A percentile compares a stretch with the other conserved stretches of the same genome.
Evolutionary conservation across 768 basidiomycete genomes (phyloP).

Genomic region (Thelephora ganbajun): DNA sequence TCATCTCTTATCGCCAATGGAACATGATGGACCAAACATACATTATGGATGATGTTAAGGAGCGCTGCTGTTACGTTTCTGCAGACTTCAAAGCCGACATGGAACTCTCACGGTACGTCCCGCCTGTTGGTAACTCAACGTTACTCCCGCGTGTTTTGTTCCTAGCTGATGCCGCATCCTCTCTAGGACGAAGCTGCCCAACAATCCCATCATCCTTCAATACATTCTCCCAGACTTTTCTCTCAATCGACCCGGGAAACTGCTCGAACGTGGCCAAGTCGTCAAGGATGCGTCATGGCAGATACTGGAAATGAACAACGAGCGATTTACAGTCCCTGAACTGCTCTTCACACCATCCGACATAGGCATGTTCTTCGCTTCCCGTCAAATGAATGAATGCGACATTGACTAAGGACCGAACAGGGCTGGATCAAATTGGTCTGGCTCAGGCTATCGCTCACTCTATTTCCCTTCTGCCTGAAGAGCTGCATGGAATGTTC

Average conservation of each 20-base stretch:
- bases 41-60: slow-evolving; percentile 88
- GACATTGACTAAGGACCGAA: background rate
- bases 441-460: slow-evolving; percentile 61
- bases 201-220: slow-evolving; percentile 66
- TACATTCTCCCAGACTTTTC: slow-evolving; percentile 87
- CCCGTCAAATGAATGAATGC: background rate
- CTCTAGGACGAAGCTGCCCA: slow-evolving; percentile 35
- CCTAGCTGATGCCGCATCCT: background rate
- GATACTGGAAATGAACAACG: slow-evolving; percentile 78
- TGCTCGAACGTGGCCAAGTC: slow-evolving; percentile 39
- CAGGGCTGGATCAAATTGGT: slow-evolving; percentile 73
- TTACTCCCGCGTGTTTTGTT: background rate
- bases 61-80: slow-evolving; percentile 80
- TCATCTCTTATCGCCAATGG: slow-evolving; percentile 92
- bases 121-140: slow-evolving; percentile 1
- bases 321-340: slow-evolving; percentile 89
- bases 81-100: slow-evolving; percentile 57
- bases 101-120: slow-evolving; percentile 62
- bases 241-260: slow-evolving; percentile 41
- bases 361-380: slow-evolving; percentile 46
- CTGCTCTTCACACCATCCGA: slow-evolving; percentile 82
- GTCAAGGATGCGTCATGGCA: slow-evolving; percentile 39
- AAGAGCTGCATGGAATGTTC: slow-evolving; percentile 83
- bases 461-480: slow-evolving; percentile 63
- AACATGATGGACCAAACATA: slow-evolving; percentile 97